Base-by-base conservation (phyloP, 768 basidiomycete species). In the Rhodotorula diobovata region DNA sequence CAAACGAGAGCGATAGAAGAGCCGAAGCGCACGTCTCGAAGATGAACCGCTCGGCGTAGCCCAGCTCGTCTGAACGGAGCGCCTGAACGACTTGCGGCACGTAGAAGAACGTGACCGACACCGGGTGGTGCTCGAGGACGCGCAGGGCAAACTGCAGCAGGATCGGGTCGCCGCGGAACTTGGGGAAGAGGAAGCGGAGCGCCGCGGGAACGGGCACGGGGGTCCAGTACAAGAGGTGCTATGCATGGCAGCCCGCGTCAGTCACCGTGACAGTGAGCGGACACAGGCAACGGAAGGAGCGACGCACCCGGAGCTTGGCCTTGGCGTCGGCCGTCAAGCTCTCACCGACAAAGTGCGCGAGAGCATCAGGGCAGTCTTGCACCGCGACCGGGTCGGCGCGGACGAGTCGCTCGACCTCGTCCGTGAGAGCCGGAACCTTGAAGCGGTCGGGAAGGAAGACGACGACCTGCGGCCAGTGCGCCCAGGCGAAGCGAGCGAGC, bases 31-130 rank as follows among this genome's bases (percentile, higher is more conserved):
- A 59, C 1, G 94, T 96, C 82, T 98, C 94, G 74, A 93, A 93
- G 76, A 98, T 91, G 84, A 97, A 99, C 32, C 88, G 87, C 68
- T 89, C 86, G 39, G 98, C 92, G 81, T 98, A 98, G 28, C 91
- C 95, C 94, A 72, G 5, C 41, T 25, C 59, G 77, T 99, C 96
- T 63, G 90, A 87, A 18, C 96, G 89, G 25, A 99, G 84, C 9
- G 93, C 93, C 78, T 99, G 96, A 4, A 98, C 96, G 30, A 98
- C 88, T 84, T 99, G 96, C 1, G 96, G 96, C 43, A 99, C 93
- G 78, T 95, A 99, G 83, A 98, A 99, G 85, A 99, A 99, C 0
- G 95, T 95, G 62, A 97, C 79, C 23, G 91, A 89, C 18, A 98
- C 91, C 0, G 93, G 90, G 78, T 98, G 93, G 79, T 95, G 90